Evolutionary conservation across 352 stramenopile species (phyloP).

Genomic region (Globisporangium sylvaticum): DNA sequence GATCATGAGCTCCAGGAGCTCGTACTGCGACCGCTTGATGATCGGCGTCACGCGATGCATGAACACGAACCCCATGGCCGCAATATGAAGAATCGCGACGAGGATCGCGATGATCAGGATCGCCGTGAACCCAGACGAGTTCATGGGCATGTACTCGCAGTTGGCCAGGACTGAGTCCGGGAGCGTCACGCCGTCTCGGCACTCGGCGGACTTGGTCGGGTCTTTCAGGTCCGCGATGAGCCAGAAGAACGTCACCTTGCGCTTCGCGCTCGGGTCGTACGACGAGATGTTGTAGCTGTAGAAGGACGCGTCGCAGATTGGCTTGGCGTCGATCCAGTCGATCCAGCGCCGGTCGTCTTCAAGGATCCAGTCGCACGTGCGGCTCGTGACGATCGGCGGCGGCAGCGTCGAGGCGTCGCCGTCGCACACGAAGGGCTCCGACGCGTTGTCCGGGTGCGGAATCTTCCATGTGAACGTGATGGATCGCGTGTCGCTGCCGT

Average conservation of each 20-base stretch:
- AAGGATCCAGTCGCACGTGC: slow-evolving; percentile 32
- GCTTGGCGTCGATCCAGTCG: slow-evolving; percentile 28
- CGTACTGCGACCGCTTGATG: slow-evolving; percentile 40
- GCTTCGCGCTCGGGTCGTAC: slow-evolving; percentile 26
- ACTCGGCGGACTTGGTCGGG: slow-evolving; percentile 27
- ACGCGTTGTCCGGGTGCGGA: slow-evolving; percentile 28
- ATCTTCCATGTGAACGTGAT: slow-evolving; percentile 33
- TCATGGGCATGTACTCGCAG: slow-evolving; percentile 36
- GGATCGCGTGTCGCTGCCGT: slow-evolving; percentile 8
- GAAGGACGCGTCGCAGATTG: slow-evolving; percentile 33
- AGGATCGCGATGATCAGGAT: slow-evolving; percentile 17
- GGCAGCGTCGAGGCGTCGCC: slow-evolving; percentile 30
- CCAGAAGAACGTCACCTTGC: slow-evolving; percentile 37
- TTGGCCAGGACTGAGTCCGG: slow-evolving; percentile 19
- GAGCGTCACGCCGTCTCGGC: slow-evolving; percentile 22
- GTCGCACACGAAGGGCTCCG: slow-evolving; percentile 36
- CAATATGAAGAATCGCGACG: slow-evolving; percentile 8
- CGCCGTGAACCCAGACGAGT: slow-evolving; percentile 9
- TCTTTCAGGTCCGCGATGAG: slow-evolving; percentile 24
- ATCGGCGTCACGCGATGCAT: slow-evolving; percentile 23
- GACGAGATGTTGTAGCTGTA: slow-evolving; percentile 35
- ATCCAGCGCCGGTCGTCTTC: slow-evolving; percentile 23
- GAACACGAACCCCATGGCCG: slow-evolving; percentile 23
- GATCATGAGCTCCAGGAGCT: slow-evolving; percentile 25
- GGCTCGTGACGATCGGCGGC: slow-evolving; percentile 28